Percentiles rank a stretch among this genome's conserved stretches.
Conservation (phyloP, 768 basidiomycete genomes). For the Kwoniella pini region DNA sequence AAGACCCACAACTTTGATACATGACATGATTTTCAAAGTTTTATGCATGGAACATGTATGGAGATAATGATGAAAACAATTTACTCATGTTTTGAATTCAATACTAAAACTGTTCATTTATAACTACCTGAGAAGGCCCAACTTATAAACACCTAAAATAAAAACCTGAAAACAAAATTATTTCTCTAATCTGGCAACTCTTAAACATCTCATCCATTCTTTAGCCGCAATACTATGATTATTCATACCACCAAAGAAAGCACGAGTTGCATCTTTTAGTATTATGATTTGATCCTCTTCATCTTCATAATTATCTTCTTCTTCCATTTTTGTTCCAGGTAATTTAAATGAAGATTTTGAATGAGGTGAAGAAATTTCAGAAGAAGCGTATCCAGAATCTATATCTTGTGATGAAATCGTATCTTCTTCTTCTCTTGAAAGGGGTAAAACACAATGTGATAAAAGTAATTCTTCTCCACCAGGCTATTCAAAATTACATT, state of each 20-base stretch:
- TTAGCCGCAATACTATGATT: slow-evolving; percentile 61
- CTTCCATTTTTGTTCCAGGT: neutral
- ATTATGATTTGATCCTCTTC: slow-evolving; percentile 15
- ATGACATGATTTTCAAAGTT: neutral
- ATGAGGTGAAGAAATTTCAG: slow-evolving; percentile 7
- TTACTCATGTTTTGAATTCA: neutral
- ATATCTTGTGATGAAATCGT: slow-evolving; percentile 15
- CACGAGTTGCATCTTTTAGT: slow-evolving; percentile 62
- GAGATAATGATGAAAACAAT: neutral
- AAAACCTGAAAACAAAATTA: neutral
- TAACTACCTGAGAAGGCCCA: no score
- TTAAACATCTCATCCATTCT: slow-evolving; percentile 48
- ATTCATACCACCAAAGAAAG: slow-evolving; percentile 72
- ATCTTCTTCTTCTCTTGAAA: slow-evolving; percentile 9
- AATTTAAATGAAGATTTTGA: neutral
- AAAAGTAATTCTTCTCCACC: slow-evolving; percentile 64
- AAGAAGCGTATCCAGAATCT: slow-evolving; percentile 41
- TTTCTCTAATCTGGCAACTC: slow-evolving; percentile 37
- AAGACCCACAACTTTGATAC: neutral
- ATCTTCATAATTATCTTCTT: neutral
- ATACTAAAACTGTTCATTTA: no score
- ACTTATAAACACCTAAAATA: no score
- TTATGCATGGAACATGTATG: neutral
- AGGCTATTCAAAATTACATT: slow-evolving; percentile 58
- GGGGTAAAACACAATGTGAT: slow-evolving; percentile 57